A percentile compares a stretch with the other conserved stretches of the same genome.
These are phyloP conservation scores for Allomyces macrogynus DNA, from an alignment of 192 early-diverging fungal species.

Conservation along the genomic window DNA sequence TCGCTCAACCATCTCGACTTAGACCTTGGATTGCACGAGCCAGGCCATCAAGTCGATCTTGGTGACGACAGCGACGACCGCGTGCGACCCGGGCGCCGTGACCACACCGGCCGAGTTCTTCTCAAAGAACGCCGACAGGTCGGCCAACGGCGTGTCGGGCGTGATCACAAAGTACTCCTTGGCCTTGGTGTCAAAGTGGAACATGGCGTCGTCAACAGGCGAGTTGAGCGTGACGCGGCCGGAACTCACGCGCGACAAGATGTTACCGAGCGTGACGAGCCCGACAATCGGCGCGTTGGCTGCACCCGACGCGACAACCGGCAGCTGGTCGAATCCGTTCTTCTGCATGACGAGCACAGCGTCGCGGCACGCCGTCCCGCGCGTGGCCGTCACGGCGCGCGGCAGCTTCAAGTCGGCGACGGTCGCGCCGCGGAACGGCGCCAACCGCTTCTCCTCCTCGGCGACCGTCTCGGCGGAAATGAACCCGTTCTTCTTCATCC, in stretches of 20 bases:
- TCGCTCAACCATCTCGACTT: background rate
- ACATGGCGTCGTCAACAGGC: constrained; percentile 55
- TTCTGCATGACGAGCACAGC: constrained; percentile 72
- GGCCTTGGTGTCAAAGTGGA: constrained; percentile 42
- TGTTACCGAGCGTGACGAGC: constrained; percentile 71
- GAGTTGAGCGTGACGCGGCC: constrained; percentile 43
- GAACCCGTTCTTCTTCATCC: constrained; percentile 84
- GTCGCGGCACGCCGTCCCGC: constrained; percentile 43
- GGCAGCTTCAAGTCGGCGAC: constrained; percentile 61
- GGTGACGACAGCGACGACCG: constrained; percentile 70
- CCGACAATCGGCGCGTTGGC: constrained; percentile 35
- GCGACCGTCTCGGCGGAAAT: constrained; percentile 39
- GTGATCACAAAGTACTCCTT: constrained; percentile 77
- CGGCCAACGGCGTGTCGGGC: constrained; percentile 57
- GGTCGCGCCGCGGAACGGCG: constrained; percentile 38
- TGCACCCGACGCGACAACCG: constrained; percentile 42
- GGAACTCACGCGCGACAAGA: constrained; percentile 57
- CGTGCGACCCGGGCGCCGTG: constrained; percentile 42
- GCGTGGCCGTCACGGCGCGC: constrained; percentile 68
- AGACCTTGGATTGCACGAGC: constrained; percentile 34
- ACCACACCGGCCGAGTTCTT: constrained; percentile 76
- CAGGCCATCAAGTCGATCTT: constrained; percentile 78
- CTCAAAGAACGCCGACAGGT: constrained; percentile 77
- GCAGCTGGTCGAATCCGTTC: constrained; percentile 91
- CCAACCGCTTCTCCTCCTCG: constrained; percentile 41